Evolutionary conservation across 192 early-diverging fungal genomes (phyloP), one percentile per base, ranked within the genome.

Genomic region (Glomus cerebriforme): DNA sequence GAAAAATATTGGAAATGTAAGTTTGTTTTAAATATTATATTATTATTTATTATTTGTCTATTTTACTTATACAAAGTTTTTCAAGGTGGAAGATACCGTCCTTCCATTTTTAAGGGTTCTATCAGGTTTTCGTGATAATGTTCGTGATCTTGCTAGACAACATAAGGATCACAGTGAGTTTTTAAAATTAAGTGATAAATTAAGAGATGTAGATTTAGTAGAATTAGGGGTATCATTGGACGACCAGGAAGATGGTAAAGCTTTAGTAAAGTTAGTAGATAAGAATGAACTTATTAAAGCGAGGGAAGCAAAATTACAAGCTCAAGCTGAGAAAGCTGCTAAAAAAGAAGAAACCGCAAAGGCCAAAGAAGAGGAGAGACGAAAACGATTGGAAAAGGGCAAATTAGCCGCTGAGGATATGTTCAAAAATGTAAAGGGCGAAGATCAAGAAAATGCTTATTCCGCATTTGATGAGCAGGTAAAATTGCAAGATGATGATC

Each of bases 241-340:
- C 80, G 98, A 99, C 85, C 94, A 95, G 75, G 98, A 96, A 73
- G 96, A 95, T 82, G 96, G 96, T 34, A 92, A 89, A 73, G 96
- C 98, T 1, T 86, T 98, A 78, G 92, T 97, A 82, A 99, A 97
- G 84, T 85, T 98, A 75, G 92, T 94, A 15, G 92, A 94, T 77
- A 90, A 91, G 13, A 88, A 91, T 64, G 91, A 92, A 84, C 69
- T 91, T 34, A 88, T 86, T 12, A 87, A 89, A 82, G 87, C 85
- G 37, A 90, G 91, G 37, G 93, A 93, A 66, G 86, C 83, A 39
- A 93, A 95, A 85, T 73, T 89, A 5, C 85, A 88, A 37, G 82
- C 91, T 26, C 84, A 90, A 77, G 91, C 89, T 12, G 92, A 87
- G 43, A 89, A 88, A 83, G 88, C 66, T 39, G 87, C 86, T 17